Base-by-base conservation (phyloP, 116 monocot species). In the Posidonia oceanica region DNA sequence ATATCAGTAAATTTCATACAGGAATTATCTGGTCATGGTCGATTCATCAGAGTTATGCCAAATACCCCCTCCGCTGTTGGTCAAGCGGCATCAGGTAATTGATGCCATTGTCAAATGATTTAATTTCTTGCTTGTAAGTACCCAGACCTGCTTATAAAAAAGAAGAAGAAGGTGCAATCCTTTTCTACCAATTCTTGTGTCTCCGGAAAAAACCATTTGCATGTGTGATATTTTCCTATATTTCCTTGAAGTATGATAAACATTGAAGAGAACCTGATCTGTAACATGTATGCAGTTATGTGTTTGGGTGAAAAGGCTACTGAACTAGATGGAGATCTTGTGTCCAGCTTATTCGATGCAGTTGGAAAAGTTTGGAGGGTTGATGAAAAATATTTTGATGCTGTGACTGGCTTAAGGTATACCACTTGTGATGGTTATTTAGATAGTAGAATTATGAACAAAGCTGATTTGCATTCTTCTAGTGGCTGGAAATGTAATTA, bases 351-450 rank as follows among this genome's bases (percentile, higher is more conserved):
- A 71, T 96, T 96, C 57, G 64, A 67, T 16, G 79, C 96, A 61
- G 76, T 96, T 71, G 96, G 96, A 75, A 91, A 85, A 71, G 80
- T 85, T 63, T 96, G 96, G 96, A 83, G 61, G 4, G 80, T 86
- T 69, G 87, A 89, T 56, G 96, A 96, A 70, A 89, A 96, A 59
- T 89, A 87, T 73, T 96, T 96, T 73, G 96, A 96, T 87, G 96
- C 89, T 71, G 62, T 96, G 60, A 96, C 96, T 76, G 96, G 96
- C 70, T 74, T 96, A 76, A 96, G 96, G 96, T 89, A 37, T 55
- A n/a, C 5, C 6, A 52, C 23, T 48, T 48, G 8, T 36, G 36
- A 36, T 62, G 11, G 62, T 13, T 62, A 3, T 21, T 36, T 36
- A 23, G 22, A 62, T 62, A 7, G 22, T 36, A 37, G 8, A 36